Evolutionary conservation across 2,329 filamentous ascomycete genomes (phyloP).

Genomic region (Neonectria hederae): DNA sequence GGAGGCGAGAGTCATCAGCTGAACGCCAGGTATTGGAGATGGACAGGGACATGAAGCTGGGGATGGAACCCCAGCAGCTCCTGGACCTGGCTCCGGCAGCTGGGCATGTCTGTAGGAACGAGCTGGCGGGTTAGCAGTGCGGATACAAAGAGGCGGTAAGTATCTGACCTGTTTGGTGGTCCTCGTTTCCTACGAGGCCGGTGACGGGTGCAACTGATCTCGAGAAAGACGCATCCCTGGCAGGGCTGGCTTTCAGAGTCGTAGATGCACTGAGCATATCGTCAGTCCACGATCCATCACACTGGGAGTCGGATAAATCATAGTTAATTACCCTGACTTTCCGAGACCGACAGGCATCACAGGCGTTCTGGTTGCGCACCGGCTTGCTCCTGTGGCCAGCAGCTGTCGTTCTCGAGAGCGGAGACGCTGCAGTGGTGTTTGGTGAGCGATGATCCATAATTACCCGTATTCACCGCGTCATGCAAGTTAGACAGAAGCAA

Average conservation of each 20-base stretch:
- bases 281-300: neutral
- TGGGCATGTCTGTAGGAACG: constrained; percentile 23
- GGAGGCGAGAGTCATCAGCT: constrained; percentile 11
- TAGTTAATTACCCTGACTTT: constrained; percentile 32
- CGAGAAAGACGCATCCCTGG: constrained; percentile 32
- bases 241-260: constrained; percentile 17
- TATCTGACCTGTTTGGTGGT: constrained; percentile 33
- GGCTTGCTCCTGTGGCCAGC: constrained; percentile 7
- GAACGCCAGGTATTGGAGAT: neutral
- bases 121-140: neutral
- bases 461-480: neutral
- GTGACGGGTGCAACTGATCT: constrained; percentile 32
- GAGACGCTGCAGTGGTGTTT: neutral
- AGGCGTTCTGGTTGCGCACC: constrained; percentile 35
- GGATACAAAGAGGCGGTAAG: no score
- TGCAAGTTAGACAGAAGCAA: no score
- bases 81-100: neutral
- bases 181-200: constrained; percentile 36
- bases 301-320: neutral
- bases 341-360: constrained; percentile 37
- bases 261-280: constrained; percentile 30
- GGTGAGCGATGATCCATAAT: neutral
- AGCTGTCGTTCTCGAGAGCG: neutral
- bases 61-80: neutral
- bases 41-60: no score